Percentiles rank a stretch among this genome's conserved stretches.
Evolutionary conservation across 805 yeast species (phyloP).

Genomic region (Lachancea kluyveri): DNA sequence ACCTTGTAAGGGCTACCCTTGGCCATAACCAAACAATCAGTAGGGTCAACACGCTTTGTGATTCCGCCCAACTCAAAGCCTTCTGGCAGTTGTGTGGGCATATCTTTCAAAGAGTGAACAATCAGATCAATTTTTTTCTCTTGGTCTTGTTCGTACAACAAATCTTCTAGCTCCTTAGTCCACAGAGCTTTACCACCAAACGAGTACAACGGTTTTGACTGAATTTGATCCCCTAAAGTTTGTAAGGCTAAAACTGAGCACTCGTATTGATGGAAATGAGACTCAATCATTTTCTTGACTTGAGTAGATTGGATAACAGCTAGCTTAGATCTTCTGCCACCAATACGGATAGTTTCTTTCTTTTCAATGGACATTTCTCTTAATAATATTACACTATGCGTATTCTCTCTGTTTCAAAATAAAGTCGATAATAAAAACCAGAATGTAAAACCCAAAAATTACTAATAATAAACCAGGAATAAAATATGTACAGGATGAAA

Average conservation of each 20-base stretch:
- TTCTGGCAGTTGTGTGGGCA: constrained; percentile 86
- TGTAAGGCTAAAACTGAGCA: constrained; percentile 74
- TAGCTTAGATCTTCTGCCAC: constrained; percentile 82
- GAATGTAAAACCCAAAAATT: no score
- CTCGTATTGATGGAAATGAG: constrained; percentile 54
- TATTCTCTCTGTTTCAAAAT: no score
- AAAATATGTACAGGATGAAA: no score
- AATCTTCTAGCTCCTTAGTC: constrained; percentile 90
- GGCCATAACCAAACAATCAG: constrained; percentile 84
- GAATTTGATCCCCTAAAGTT: constrained; percentile 88
- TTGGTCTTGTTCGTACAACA: constrained; percentile 57
- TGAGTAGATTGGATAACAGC: constrained; percentile 84
- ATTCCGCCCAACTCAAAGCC: constrained; percentile 88
- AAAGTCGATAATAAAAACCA: no score
- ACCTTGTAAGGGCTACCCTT: constrained; percentile 53
- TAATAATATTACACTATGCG: no score
- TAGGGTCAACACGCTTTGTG: constrained; percentile 81
- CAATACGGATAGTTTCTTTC: constrained; percentile 42
- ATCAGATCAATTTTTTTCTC: constrained; percentile 74
- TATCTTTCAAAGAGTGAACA: constrained; percentile 90
- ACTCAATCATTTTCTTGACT: constrained; percentile 55
- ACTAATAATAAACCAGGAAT: no score
- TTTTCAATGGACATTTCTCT: not conserved
- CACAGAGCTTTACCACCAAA: constrained; percentile 96
- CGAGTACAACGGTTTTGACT: constrained; percentile 77